Percentiles rank a stretch among this genome's conserved stretches.
phyloP scores from a whole-genome alignment of 2,329 filamentous ascomycete genomes.

The Fusarium sp. region DNA sequence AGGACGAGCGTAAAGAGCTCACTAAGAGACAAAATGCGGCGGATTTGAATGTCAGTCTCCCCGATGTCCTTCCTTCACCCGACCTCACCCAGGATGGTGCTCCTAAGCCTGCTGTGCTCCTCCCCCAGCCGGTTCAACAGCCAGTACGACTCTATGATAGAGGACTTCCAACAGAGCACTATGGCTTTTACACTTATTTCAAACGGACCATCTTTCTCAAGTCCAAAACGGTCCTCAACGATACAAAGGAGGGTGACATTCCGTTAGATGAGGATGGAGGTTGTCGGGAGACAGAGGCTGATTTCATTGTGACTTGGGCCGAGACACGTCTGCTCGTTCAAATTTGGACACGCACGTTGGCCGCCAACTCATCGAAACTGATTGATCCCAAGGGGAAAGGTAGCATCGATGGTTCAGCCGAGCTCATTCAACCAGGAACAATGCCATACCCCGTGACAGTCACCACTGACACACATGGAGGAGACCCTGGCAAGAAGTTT shows the following conservation, averaged over 20 bases:
- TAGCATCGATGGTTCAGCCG: constrained; percentile 45
- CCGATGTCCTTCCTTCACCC: constrained; percentile 71
- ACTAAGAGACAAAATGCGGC: constrained; percentile 38
- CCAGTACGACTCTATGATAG: constrained; percentile 89
- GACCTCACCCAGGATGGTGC: constrained; percentile 75
- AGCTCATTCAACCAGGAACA: constrained; percentile 63
- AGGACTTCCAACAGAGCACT: constrained; percentile 83
- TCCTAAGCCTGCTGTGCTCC: constrained; percentile 76
- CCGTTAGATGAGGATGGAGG: constrained; percentile 68
- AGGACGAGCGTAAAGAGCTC: constrained; percentile 48
- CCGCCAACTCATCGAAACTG: constrained; percentile 58
- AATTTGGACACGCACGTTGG: constrained; percentile 70
- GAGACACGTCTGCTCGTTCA: constrained; percentile 73
- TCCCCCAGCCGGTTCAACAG: constrained; percentile 78
- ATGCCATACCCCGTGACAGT: constrained; percentile 75
- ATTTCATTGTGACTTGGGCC: constrained; percentile 68
- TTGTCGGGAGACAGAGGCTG: constrained; percentile 64
- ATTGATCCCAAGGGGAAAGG: constrained; percentile 48
- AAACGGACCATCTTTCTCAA: constrained; percentile 87
- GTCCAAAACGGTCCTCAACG: constrained; percentile 63
- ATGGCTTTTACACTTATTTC: constrained; percentile 94
- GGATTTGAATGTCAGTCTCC: constrained; percentile 46
- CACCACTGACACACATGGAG: constrained; percentile 72
- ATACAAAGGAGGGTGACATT: constrained; percentile 56
- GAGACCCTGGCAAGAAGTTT: constrained; percentile 64